Conservation (phyloP, 805 yeast genomes). For the Saturnispora silvae region DNA sequence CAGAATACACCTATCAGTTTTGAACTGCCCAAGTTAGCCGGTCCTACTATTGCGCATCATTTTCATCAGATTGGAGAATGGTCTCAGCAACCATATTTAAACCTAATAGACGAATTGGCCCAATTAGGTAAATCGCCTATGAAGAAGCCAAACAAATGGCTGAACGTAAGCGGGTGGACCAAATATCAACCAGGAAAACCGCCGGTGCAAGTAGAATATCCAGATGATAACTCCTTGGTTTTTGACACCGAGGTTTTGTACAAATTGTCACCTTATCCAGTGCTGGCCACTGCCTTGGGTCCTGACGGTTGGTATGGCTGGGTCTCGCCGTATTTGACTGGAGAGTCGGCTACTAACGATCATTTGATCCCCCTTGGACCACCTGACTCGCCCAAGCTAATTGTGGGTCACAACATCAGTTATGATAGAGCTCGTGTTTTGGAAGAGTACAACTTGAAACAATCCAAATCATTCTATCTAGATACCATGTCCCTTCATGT, state of each 20-base stretch:
- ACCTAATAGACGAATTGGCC: slow-evolving; percentile 37
- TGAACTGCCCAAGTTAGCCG: slow-evolving; percentile 63
- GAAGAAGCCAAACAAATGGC: slow-evolving; percentile 44
- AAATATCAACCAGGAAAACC: slow-evolving; percentile 46
- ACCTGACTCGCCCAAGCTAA: slow-evolving; percentile 30
- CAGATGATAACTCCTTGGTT: slow-evolving; percentile 60
- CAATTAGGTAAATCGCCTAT: slow-evolving; percentile 24
- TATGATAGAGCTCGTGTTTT: slow-evolving; percentile 79
- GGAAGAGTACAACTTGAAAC: slow-evolving; percentile 69
- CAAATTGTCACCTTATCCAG: slow-evolving; percentile 61
- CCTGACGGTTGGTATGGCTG: slow-evolving; percentile 83
- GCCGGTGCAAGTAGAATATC: slow-evolving; percentile 54
- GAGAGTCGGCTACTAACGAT: slow-evolving; percentile 36
- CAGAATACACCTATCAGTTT: slow-evolving; percentile 48
- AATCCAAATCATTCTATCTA: slow-evolving; percentile 64
- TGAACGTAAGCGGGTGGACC: slow-evolving; percentile 66
- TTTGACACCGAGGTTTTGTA: slow-evolving; percentile 89
- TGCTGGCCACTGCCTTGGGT: slow-evolving; percentile 73
- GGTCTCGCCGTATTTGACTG: slow-evolving; percentile 78
- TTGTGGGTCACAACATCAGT: slow-evolving; percentile 85
- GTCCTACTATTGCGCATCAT: slow-evolving; percentile 71
- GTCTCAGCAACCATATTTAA: slow-evolving; percentile 49
- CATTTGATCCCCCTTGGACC: slow-evolving; percentile 70
- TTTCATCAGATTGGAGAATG: slow-evolving; percentile 58
- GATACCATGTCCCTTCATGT: slow-evolving; percentile 93